A percentile compares a stretch with the other conserved stretches of the same genome.
These are phyloP conservation scores for Glycine tomentella DNA, from an alignment of 306 rosid genomes.

Conservation along the genomic window DNA sequence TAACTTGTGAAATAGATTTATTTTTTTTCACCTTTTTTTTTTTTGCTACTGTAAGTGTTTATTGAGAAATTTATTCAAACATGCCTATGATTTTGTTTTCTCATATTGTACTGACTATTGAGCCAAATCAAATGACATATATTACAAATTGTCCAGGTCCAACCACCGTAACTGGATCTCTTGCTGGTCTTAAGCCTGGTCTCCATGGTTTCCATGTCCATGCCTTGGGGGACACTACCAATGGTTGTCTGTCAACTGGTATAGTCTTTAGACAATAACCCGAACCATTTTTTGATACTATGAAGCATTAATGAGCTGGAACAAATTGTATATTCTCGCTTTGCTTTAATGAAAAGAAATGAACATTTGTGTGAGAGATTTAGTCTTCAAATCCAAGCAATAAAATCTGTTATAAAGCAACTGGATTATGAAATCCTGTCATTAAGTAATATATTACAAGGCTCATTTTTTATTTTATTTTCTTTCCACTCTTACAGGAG, in stretches of 20 bases:
- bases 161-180: slow-evolving; percentile 78
- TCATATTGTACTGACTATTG: no score
- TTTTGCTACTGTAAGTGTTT: neutral
- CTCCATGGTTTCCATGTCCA: slow-evolving; percentile 95
- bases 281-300: neutral
- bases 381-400: slow-evolving; percentile 16
- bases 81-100: neutral
- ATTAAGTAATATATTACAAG: neutral
- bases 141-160: slow-evolving; percentile 56
- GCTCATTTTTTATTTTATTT: slow-evolving; percentile 8
- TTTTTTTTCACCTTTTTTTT: no score
- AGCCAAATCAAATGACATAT: neutral
- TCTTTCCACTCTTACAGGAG: slow-evolving; percentile 52
- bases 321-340: neutral
- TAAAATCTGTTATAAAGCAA: neutral
- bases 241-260: slow-evolving; percentile 98
- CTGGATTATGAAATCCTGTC: slow-evolving; percentile 1
- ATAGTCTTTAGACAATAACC: slow-evolving; percentile 28
- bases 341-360: neutral
- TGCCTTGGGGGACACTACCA: slow-evolving; percentile 94
- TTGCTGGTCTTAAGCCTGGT: slow-evolving; percentile 87
- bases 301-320: slow-evolving; percentile 16
- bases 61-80: neutral
- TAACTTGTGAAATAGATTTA: no score
- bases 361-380: slow-evolving; percentile 2